These are phyloP conservation scores for Fomitopsis schrenkii DNA, from an alignment of 1,284 basidiomycete genomes.

Conservation along the genomic window DNA sequence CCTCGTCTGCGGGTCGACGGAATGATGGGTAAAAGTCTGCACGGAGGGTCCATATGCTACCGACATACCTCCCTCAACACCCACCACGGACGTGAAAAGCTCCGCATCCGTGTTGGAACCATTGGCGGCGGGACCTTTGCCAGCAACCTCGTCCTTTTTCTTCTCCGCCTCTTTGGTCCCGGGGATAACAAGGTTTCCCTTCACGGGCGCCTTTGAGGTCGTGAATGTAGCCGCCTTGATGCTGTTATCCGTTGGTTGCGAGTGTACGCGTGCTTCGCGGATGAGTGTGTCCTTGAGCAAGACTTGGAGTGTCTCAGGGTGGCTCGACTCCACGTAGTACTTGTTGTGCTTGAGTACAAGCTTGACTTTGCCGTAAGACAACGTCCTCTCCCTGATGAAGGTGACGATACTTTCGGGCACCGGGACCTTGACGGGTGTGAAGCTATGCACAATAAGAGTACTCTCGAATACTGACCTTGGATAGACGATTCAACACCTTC, in stretches of 20 bases:
- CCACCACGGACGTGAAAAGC: slow-evolving; percentile 87
- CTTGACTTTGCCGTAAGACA: slow-evolving; percentile 96
- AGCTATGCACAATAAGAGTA: background rate
- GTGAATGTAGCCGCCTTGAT: slow-evolving; percentile 80
- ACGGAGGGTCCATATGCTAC: background rate
- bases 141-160: slow-evolving; percentile 53
- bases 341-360: slow-evolving; percentile 96
- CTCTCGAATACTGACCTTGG: slow-evolving; percentile 56
- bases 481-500: slow-evolving; percentile 81
- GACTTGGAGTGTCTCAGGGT: slow-evolving; percentile 86
- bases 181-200: slow-evolving; percentile 80
- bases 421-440: slow-evolving; percentile 60
- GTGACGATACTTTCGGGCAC: slow-evolving; percentile 80
- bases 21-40: background rate
- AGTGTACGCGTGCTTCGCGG: slow-evolving; percentile 73
- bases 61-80: slow-evolving; percentile 77
- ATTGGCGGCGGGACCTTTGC: slow-evolving; percentile 25
- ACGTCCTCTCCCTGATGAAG: slow-evolving; percentile 87
- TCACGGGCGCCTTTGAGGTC: slow-evolving; percentile 76
- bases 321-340: slow-evolving; percentile 91
- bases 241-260: slow-evolving; percentile 58
- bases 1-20: slow-evolving; percentile 62
- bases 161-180: slow-evolving; percentile 75
- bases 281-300: slow-evolving; percentile 86
- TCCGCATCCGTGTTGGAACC: slow-evolving; percentile 56